Conservation (phyloP, 176 grass and related monocot species). For the Elymus sibiricus region DNA sequence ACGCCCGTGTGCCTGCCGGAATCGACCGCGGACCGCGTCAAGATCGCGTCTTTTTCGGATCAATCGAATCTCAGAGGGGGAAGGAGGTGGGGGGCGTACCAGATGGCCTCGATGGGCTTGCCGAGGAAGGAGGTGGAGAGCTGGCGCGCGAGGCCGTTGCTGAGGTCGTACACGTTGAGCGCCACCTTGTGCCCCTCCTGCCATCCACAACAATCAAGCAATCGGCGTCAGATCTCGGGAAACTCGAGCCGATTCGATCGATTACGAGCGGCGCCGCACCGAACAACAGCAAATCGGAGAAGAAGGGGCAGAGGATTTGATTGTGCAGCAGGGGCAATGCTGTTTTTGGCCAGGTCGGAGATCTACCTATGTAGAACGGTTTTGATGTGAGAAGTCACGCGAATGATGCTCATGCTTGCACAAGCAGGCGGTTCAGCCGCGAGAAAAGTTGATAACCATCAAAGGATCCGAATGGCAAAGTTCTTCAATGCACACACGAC, state of each 20-base stretch:
- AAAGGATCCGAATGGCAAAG: no score
- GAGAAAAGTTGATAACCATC: no score
- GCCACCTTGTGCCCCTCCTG: conserved; percentile 82
- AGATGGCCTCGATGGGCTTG: conserved; percentile 86
- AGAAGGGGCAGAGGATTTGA: no score
- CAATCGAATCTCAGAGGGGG: neutral
- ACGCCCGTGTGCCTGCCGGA: conserved; percentile 67
- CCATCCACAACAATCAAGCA: neutral
- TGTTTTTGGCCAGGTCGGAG: no score
- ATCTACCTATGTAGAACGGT: no score
- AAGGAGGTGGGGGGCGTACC: conserved; percentile 7
- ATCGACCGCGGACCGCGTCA: neutral
- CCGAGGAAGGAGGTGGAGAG: conserved; percentile 82
- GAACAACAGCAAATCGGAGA: neutral
- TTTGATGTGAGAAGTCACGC: no score
- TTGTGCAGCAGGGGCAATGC: no score
- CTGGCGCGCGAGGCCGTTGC: conserved; percentile 83
- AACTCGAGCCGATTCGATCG: neutral
- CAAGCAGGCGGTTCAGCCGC: no score
- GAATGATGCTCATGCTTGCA: no score
- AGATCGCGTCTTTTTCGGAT: neutral
- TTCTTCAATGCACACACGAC: no score
- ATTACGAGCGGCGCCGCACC: neutral
- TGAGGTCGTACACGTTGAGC: conserved; percentile 90
- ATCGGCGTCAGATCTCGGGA: neutral